Evolutionary conservation across 2,329 filamentous ascomycete species (phyloP), one percentile per base, ranked within the genome.

Genomic region (Trichothecium sympodiale): DNA sequence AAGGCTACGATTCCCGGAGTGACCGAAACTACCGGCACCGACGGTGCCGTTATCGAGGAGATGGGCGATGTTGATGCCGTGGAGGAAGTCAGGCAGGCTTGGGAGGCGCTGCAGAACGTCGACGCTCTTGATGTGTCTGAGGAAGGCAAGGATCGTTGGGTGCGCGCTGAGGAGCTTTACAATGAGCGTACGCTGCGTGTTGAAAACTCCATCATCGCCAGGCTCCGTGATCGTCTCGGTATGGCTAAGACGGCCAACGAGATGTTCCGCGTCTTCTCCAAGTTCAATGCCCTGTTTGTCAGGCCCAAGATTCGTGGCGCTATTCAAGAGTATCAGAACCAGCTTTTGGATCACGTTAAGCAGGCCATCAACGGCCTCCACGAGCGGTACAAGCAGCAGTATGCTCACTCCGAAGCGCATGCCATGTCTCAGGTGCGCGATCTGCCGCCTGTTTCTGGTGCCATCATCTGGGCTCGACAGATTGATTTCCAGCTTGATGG

Each of bases 201-300:
- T 4, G 91, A 99, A 57, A 98, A 98, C 60, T 95, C 91, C 4
- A 98, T 99, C 58, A 99, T 99, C 55, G 87, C 91, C 25, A 76
- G 87, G 36, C 69, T 98, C 23, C 76, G 91, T 50, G 91, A 98
- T 59, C 83, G 91, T 39, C 71, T 98, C 38, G 91, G 88, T 12
- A 94, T 87, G 6, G 89, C 91, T 10, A 95, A 94, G 68, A 94
- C 87, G 42, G 91, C 91, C 29, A 96, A 94, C 54, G 93, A 98
- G 61, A 99, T 98, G 91, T 99, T 99, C 59, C 83, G 93, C 37
- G 91, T 99, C 42, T 98, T 98, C 57, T 96, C 91, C 36, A 96
- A 96, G 56, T 99, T 99, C 73, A 99, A 99, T 55, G 91, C 91
- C 2, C 78, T 99, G 20, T 94, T 99, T 48, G 89, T 99, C 38